These are phyloP conservation scores for Poteriospumella lacustris DNA, from an alignment of 108 stramenopile species.

Conservation along the genomic window DNA sequence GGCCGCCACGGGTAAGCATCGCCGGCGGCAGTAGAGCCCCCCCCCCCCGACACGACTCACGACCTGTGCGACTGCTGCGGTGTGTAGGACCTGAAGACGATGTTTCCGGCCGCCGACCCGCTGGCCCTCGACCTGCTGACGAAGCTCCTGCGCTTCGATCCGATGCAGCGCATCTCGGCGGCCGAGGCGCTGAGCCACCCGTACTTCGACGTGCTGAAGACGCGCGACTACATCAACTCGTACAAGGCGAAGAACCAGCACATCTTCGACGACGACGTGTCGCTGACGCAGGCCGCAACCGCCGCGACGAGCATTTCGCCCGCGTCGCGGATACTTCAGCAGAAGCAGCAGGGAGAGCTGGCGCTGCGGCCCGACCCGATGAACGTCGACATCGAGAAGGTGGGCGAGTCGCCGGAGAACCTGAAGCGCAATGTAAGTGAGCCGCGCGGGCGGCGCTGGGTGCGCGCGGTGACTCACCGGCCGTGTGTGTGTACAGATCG, in stretches of 20 bases:
- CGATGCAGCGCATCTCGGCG: constrained; percentile 46
- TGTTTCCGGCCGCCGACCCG: neutral
- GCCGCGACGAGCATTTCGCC: too few relatives aligned
- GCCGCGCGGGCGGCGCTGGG: neutral
- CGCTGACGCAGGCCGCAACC: too few relatives aligned
- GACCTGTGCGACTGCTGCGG: neutral
- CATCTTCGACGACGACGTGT: too few relatives aligned
- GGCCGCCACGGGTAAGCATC: neutral
- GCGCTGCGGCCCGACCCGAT: neutral
- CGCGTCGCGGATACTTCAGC: too few relatives aligned
- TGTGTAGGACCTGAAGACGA: neutral
- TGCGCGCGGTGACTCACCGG: neutral
- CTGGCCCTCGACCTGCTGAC: neutral
- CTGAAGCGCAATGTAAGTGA: neutral
- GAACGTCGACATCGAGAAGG: neutral
- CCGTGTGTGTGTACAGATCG: neutral
- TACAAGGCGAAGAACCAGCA: neutral
- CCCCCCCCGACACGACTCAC: neutral
- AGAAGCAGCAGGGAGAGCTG: too few relatives aligned
- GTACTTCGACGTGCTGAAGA: constrained; percentile 54
- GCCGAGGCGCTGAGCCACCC: constrained; percentile 57
- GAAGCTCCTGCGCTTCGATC: constrained; percentile 54
- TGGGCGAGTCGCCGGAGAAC: neutral
- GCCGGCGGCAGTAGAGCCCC: neutral
- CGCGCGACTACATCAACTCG: neutral